phyloP scores from a whole-genome alignment of 495 filamentous ascomycete species.

The Aspergillus panamensis region DNA sequence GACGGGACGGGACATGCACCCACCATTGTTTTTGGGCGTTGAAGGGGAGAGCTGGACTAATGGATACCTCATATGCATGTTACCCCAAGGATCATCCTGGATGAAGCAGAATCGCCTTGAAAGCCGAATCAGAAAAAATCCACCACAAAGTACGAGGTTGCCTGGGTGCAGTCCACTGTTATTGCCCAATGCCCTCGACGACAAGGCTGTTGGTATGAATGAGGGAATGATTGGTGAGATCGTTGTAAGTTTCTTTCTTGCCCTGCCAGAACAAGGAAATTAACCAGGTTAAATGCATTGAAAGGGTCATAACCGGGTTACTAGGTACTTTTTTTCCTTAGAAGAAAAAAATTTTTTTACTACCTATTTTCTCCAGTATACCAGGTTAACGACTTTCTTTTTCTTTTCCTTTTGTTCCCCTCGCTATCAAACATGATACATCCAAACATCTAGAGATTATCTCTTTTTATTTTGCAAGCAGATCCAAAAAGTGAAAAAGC shows the following conservation, averaged over 20 bases:
- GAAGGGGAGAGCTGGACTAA: not conserved
- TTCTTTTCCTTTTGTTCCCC: not conserved
- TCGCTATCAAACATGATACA: conserved; percentile 21
- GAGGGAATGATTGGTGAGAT: not conserved
- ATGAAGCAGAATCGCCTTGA: conserved; percentile 3
- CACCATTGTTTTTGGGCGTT: not conserved
- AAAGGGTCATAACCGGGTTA: no score
- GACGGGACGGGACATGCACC: conserved; percentile 3
- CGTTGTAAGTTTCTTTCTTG: not conserved
- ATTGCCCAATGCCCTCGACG: not conserved
- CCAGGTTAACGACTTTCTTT: not conserved
- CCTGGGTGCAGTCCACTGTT: not conserved
- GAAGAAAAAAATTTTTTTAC: no score
- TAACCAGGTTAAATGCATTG: not conserved
- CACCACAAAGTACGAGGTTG: not conserved
- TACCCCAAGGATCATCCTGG: conserved; percentile 16
- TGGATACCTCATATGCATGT: conserved; percentile 22
- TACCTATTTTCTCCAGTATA: no score
- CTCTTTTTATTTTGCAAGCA: not conserved
- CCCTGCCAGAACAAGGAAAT: not conserved
- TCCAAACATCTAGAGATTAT: conserved; percentile 13
- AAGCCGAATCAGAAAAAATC: conserved; percentile 5
- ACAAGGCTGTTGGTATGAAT: conserved; percentile 6
- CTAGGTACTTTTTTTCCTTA: no score
- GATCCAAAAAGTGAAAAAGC: conserved; percentile 8